These are phyloP conservation scores for Berberis thunbergii DNA, from an alignment of 164 flowering plant species.

Conservation along the genomic window DNA sequence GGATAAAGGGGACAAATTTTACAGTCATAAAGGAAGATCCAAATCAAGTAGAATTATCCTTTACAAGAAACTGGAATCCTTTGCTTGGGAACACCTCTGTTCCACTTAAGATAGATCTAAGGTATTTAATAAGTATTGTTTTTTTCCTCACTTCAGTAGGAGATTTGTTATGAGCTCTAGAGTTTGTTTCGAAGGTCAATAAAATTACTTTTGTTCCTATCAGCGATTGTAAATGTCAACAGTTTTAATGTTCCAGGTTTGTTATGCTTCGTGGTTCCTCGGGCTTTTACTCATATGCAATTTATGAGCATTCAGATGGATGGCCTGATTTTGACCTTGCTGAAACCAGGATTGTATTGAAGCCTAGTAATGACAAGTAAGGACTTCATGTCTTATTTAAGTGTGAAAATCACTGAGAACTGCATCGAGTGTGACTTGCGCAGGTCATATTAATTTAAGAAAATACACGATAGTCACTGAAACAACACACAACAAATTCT, in stretches of 20 bases:
- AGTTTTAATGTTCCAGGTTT: slow-evolving; percentile 35
- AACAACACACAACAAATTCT: background rate
- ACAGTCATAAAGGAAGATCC: slow-evolving; percentile 54
- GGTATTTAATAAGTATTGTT: slow-evolving; percentile 26
- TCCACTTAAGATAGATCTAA: slow-evolving; percentile 78
- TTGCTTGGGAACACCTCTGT: slow-evolving; percentile 38
- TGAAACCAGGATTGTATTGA: slow-evolving; percentile 69
- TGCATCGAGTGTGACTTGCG: no score
- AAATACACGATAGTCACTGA: no score
- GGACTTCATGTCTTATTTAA: background rate
- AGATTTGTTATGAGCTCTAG: no score
- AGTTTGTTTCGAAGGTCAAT: background rate
- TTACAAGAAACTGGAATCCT: slow-evolving; percentile 62
- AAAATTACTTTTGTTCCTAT: background rate
- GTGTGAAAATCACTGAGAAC: background rate
- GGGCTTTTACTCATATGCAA: slow-evolving; percentile 82
- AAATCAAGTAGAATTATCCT: slow-evolving; percentile 79
- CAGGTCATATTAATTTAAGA: no score
- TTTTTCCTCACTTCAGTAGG: background rate
- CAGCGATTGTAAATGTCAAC: background rate
- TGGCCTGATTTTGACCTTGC: slow-evolving; percentile 69
- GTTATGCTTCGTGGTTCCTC: slow-evolving; percentile 61
- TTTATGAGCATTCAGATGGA: slow-evolving; percentile 70
- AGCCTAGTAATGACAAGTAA: slow-evolving; percentile 79
- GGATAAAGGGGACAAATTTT: slow-evolving; percentile 56